Evolutionary conservation across 176 grass and related monocot genomes (phyloP).

Genomic region (Phoenix roebelenii): DNA sequence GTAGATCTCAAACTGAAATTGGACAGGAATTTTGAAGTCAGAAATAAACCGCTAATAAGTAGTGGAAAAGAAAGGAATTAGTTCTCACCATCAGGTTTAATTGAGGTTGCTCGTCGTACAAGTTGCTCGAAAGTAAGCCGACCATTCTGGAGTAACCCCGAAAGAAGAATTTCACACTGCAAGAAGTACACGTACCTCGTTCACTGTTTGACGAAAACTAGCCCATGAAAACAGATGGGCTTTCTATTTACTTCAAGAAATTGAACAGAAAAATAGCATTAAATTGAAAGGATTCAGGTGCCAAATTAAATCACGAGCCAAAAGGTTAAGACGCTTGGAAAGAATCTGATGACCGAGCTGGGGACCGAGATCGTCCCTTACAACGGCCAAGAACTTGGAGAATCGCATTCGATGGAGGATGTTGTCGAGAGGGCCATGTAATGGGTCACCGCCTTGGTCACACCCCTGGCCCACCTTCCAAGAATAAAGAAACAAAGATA

Average conservation of each 20-base stretch:
- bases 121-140: conserved; percentile 89
- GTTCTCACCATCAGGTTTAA: conserved; percentile 19
- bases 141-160: conserved; percentile 75
- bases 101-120: conserved; percentile 40
- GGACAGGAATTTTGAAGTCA: too few relatives aligned
- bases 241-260: too few relatives aligned
- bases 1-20: too few relatives aligned
- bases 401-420: conserved; percentile 62
- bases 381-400: conserved; percentile 57
- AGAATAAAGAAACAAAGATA: conserved; percentile 10
- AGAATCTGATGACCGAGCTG: conserved; percentile 7
- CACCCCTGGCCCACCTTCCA: conserved; percentile 13
- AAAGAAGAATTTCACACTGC: conserved; percentile 63
- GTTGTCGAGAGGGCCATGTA: conserved; percentile 62
- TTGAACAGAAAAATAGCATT: too few relatives aligned
- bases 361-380: conserved; percentile 38
- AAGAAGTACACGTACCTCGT: conserved; percentile 5
- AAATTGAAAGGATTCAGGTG: too few relatives aligned
- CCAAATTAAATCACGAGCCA: neutral
- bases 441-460: conserved; percentile 29
- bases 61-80: too few relatives aligned
- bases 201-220: too few relatives aligned
- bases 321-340: too few relatives aligned
- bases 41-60: too few relatives aligned
- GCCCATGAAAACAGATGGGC: too few relatives aligned